Conservation (phyloP, 2,329 filamentous ascomycete species). For the Monosporascus sp. region DNA sequence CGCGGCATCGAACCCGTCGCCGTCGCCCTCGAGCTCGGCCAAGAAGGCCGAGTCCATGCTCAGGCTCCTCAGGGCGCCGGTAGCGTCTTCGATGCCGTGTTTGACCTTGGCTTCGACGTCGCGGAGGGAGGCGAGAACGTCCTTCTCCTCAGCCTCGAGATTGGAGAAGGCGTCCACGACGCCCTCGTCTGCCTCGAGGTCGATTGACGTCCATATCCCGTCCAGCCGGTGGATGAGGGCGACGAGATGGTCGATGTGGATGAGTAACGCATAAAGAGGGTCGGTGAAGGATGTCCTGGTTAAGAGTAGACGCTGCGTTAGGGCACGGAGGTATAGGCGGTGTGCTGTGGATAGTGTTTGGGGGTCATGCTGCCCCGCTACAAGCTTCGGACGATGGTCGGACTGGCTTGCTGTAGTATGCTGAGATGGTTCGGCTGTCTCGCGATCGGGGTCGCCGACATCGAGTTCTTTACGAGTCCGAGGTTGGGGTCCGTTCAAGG, state of each 20-base stretch:
- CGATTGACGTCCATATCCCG: slow-evolving; percentile 68
- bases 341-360: slow-evolving; percentile 80
- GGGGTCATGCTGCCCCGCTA: slow-evolving; percentile 59
- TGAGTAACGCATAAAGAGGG: slow-evolving; percentile 59
- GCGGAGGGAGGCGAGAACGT: slow-evolving; percentile 59
- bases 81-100: slow-evolving; percentile 60
- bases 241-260: slow-evolving; percentile 75
- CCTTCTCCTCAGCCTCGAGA: slow-evolving; percentile 64
- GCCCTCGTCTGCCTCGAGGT: slow-evolving; percentile 76
- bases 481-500: slow-evolving; percentile 1
- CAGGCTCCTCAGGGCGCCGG: slow-evolving; percentile 45
- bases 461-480: slow-evolving; percentile 5
- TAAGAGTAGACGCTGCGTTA: slow-evolving; percentile 63
- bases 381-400: too few relatives aligned
- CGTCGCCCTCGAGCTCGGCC: slow-evolving; percentile 34
- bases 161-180: slow-evolving; percentile 72
- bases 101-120: slow-evolving; percentile 61
- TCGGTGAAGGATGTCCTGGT: slow-evolving; percentile 59
- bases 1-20: not conserved
- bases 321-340: slow-evolving; percentile 63
- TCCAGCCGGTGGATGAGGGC: slow-evolving; percentile 72
- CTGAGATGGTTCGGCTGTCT: not conserved
- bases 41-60: slow-evolving; percentile 40
- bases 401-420: too few relatives aligned
- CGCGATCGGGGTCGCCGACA: slow-evolving; percentile 6